Evolutionary conservation across 1,284 basidiomycete species (phyloP).

Genomic region (Neonothopanus nambi): DNA sequence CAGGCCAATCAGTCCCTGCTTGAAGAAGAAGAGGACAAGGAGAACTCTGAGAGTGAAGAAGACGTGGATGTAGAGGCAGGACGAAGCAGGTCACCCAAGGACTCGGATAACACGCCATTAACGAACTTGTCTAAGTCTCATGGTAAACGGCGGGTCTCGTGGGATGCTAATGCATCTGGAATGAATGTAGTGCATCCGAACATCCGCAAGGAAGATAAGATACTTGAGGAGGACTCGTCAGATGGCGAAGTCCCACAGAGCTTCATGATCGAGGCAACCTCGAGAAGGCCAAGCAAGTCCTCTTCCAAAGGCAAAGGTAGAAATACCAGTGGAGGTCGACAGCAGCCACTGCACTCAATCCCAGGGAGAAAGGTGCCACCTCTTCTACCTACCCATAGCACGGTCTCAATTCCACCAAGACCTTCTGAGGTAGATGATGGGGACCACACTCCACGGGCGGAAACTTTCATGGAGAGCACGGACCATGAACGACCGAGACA

Average conservation of each 20-base stretch:
- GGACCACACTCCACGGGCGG: constrained; percentile 21
- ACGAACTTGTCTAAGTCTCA: constrained; percentile 34
- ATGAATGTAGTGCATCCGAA: constrained; percentile 63
- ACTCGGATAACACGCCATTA: constrained; percentile 1
- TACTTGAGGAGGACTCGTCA: constrained; percentile 59
- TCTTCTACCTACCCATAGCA: constrained; percentile 34
- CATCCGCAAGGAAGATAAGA: constrained; percentile 56
- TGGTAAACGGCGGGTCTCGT: constrained; percentile 54
- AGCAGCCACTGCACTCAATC: constrained; percentile 45
- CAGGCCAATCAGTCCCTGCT: constrained; percentile 66
- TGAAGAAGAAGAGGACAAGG: constrained; percentile 67
- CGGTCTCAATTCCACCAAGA: constrained; percentile 60
- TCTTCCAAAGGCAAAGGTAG: constrained; percentile 39
- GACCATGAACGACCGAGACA: constrained; percentile 33
- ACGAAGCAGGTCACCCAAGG: constrained; percentile 32
- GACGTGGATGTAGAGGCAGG: constrained; percentile 55
- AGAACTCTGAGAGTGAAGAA: constrained; percentile 38
- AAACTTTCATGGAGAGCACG: constrained; percentile 1
- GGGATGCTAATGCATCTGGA: constrained; percentile 55
- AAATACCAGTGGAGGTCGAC: constrained; percentile 17
- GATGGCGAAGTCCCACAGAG: constrained; percentile 83
- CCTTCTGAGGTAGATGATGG: constrained; percentile 58
- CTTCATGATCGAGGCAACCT: constrained; percentile 74
- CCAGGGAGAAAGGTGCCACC: constrained; percentile 41
- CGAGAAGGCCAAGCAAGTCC: constrained; percentile 34